Base-by-base conservation (phyloP, 139 green algal genomes). In the Pseudopediastrum boryanum region DNA sequence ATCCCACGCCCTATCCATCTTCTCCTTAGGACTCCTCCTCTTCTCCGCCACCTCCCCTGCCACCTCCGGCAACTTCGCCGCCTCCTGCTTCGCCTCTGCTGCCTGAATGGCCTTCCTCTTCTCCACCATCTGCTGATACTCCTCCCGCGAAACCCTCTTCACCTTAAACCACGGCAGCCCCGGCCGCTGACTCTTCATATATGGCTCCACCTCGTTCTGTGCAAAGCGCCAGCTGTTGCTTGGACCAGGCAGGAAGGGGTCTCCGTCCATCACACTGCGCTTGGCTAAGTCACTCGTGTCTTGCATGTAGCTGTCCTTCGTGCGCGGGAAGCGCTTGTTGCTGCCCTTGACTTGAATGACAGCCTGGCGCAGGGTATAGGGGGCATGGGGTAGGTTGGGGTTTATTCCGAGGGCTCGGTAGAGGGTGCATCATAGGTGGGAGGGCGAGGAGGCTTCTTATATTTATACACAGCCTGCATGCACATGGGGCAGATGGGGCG, bases 231-330 rank as follows among this genome's bases (percentile, higher is more conserved):
- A 87, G 52, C 54, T 80, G 31, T 78, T 81, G 58, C 58, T 66
- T 7, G 43, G 66, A 63, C 64, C 50, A 0, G 48, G 23, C 63
- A 87, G 70, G 82, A 91, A 91, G 16, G 86, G 66, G 56, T 89
- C 86, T 12, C 86, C 86, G 64, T 91, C 86, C 79, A 91, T 84
- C 70, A 91, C 84, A 77, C 80, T 88, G 71, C 84, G 81, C 71
- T 81, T 75, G 29, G 64, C 58, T 52, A 89, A 16, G 75, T 91
- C 86, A 10, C 87, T 62, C 9, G 21, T 35, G 75, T 89, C 86
- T 23, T 74, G 79, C 41, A 89, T 77, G 35, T 83, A 86, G 73
- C 84, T 77, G 39, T 90, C 85, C 71, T 86, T 84, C 4, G 85
- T 68, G 73, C 79, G 63, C 31, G 69, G 85, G 85, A 89, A 89